Percentiles rank a stretch among this genome's conserved stretches.
Conservation (phyloP, 1,284 basidiomycete species). For the Hortiboletus rubellus region DNA sequence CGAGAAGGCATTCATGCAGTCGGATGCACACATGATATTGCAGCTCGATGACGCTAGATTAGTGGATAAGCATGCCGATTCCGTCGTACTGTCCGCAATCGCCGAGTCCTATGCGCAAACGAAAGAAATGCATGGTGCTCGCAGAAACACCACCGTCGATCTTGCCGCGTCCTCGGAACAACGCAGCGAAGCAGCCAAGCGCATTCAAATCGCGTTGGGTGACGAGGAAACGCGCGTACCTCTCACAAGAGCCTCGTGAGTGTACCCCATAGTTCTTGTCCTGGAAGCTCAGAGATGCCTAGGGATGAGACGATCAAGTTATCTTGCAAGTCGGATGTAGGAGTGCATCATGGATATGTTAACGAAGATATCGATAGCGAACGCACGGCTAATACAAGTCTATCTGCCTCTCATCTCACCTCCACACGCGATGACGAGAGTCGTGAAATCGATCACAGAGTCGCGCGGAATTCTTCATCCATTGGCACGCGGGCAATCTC, state of each 20-base stretch:
- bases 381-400: not conserved
- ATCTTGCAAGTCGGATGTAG: not conserved
- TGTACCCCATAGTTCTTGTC: not conserved
- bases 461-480: not conserved
- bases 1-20: not conserved
- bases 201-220: not conserved
- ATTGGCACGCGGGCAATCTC: not conserved
- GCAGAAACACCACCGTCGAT: not conserved
- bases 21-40: not conserved
- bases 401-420: not conserved
- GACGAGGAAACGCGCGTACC: not conserved
- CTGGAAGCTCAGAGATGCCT: not conserved
- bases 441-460: not conserved
- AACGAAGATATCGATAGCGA: not conserved
- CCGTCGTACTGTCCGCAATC: not conserved
- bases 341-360: not conserved
- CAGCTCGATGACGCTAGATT: not conserved
- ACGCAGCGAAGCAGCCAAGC: not conserved
- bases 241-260: conserved; percentile 5
- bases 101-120: not conserved
- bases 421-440: not conserved
- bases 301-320: not conserved
- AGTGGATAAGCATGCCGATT: not conserved
- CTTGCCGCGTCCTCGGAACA: not conserved
- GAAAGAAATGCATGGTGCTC: not conserved